A percentile compares a stretch with the other conserved stretches of the same genome.
Conservation (phyloP, 495 filamentous ascomycete species). For the Penicillium cinerascens region DNA sequence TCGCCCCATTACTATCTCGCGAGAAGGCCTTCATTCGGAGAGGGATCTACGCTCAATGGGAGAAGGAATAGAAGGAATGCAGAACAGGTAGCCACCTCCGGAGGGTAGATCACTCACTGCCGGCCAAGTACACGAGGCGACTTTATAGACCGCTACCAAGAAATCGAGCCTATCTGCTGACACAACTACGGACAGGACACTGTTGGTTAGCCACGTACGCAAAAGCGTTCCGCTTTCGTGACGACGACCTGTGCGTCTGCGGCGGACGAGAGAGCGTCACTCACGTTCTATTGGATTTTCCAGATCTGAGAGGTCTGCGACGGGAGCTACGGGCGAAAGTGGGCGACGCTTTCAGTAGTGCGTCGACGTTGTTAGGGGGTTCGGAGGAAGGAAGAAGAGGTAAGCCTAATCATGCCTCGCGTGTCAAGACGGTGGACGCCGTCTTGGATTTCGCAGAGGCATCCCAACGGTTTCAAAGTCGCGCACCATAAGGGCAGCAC, state of each 20-base stretch:
- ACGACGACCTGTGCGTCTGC: conserved; percentile 19
- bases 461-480: conserved; percentile 28
- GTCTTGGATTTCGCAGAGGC: conserved; percentile 32
- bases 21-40: conserved; percentile 5
- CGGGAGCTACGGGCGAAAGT: conserved; percentile 16
- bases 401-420: conserved; percentile 19
- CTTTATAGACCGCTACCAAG: conserved; percentile 14
- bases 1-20: conserved; percentile 14
- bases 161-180: conserved; percentile 14
- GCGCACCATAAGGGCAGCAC: conserved; percentile 28
- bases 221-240: conserved; percentile 7
- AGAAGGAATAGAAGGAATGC: conserved; percentile 12
- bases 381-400: conserved; percentile 23
- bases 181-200: conserved; percentile 21
- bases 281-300: conserved; percentile 18
- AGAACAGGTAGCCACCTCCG: conserved; percentile 11
- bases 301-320: conserved; percentile 8
- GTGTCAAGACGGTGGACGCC: conserved; percentile 23
- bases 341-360: conserved; percentile 21
- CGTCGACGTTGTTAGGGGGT: conserved; percentile 26
- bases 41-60: conserved; percentile 8
- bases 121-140: conserved; percentile 11
- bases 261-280: conserved; percentile 19
- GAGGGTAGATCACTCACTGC: conserved; percentile 13
- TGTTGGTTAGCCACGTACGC: conserved; percentile 14